A percentile compares a stretch with the other conserved stretches of the same genome.
Conservation (phyloP, 2,329 filamentous ascomycete species). For the Botryotinia narcissicola region DNA sequence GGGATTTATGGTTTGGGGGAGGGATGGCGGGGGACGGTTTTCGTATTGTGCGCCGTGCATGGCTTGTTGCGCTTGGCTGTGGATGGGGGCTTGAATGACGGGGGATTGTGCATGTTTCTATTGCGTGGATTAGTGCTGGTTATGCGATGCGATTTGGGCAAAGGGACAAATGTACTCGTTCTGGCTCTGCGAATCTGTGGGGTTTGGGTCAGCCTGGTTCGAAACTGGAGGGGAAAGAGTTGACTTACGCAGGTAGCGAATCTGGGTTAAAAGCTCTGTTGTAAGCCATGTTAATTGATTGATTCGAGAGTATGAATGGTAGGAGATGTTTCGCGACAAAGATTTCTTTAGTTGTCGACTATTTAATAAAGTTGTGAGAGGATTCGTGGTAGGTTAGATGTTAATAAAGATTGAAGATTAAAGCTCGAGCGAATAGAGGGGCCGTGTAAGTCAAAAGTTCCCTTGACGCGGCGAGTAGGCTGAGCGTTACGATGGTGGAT, state of each 20-base stretch:
- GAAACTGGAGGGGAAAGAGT: slow-evolving; percentile 15
- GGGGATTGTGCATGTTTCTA: slow-evolving; percentile 19
- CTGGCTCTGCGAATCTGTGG: slow-evolving; percentile 52
- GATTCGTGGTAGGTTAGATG: background rate
- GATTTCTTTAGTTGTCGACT: background rate
- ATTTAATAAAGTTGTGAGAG: background rate
- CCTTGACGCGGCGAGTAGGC: background rate
- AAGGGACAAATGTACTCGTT: slow-evolving; percentile 39
- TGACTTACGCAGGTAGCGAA: slow-evolving; percentile 80
- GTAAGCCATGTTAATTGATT: slow-evolving; percentile 73
- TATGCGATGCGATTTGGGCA: background rate
- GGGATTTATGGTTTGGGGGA: slow-evolving; percentile 23
- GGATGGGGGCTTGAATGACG: background rate
- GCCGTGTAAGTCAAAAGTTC: background rate
- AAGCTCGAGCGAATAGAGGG: slow-evolving; percentile 6
- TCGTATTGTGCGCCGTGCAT: slow-evolving; percentile 31
- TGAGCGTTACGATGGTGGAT: background rate
- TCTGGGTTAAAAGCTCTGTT: slow-evolving; percentile 92
- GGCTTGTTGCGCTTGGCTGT: slow-evolving; percentile 29
- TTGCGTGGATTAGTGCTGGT: background rate
- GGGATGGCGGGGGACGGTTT: slow-evolving; percentile 36
- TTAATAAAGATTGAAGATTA: background rate
- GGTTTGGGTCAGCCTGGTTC: slow-evolving; percentile 23
- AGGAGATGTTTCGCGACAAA: background rate
- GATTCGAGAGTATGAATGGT: background rate